Evolutionary conservation across 805 yeast genomes (phyloP), one percentile per base, ranked within the genome.

Genomic region (Tetrapisispora iriomotensis): DNA sequence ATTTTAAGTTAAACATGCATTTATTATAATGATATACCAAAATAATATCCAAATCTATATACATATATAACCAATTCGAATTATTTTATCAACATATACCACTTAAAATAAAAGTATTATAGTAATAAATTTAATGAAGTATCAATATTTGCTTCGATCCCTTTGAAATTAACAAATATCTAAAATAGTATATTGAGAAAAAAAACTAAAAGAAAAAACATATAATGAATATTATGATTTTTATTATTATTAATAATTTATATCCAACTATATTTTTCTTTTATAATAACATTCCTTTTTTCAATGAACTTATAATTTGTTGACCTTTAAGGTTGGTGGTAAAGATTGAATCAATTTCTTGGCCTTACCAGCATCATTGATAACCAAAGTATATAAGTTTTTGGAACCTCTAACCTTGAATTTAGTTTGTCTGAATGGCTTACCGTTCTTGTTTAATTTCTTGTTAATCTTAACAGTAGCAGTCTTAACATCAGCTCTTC

Each of bases 401-500:
- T 76, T 86, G 52, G 95, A 64, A 70, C 96, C 96, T 79, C 97
- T 87, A 65, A 92, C 85, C 84, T 92, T 92, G 88, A 92, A 92
- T 75, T 92, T 92, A 75, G 96, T 87, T 74, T 83, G 92, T 74
- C 82, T 82, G 79, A 75, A 75, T 56, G 74, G 72, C 76, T 82
- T 82, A 70, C 92, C 94, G 68, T 72, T 72, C 58, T 82, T 75
- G 74, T 78, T 79, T 64, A 80, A 59, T 72, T 82, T 80, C 67
- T 75, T 70, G 86, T 86, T 86, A 74, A 81, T 79, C 82, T 92
- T 92, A 77, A 92, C 83, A 67, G 88, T 79, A 61, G 95, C 96
- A 52, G 82, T 71, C 72, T 77, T 77, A 66, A 92, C 86, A 79
- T 88, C 97, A 64, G 87, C 77, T 79, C 96, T 81, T 79, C 87